Evolutionary conservation across 371 early-diverging fungal genomes (phyloP).

Genomic region (Mortierella sp.): DNA sequence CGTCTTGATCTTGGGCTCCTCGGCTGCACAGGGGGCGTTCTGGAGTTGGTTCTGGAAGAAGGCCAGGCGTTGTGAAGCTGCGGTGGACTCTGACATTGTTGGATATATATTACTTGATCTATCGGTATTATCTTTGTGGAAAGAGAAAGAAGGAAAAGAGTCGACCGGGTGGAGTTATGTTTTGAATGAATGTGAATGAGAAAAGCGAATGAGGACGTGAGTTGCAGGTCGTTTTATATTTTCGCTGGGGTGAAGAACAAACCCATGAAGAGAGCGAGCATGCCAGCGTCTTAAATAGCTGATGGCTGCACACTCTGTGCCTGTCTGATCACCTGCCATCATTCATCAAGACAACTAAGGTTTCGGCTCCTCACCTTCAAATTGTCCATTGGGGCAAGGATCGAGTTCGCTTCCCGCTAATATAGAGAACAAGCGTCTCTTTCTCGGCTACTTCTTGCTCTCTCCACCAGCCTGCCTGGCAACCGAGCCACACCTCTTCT

Average conservation of each 20-base stretch:
- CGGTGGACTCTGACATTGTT: slow-evolving; percentile 35
- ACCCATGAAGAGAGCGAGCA: too few relatives aligned
- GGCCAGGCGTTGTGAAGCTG: slow-evolving; percentile 37
- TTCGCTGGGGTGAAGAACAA: slow-evolving; percentile 4
- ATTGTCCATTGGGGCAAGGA: neutral
- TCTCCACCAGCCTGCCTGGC: neutral
- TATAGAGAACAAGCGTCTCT: neutral
- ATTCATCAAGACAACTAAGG: neutral
- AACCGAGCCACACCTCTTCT: neutral
- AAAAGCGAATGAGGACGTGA: neutral
- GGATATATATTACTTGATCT: neutral
- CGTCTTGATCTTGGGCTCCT: slow-evolving; percentile 47
- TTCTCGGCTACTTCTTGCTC: neutral
- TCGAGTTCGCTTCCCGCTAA: slow-evolving; percentile 5
- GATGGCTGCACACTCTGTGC: neutral
- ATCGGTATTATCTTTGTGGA: neutral
- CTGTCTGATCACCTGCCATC: neutral
- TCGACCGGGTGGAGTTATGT: neutral
- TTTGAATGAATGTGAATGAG: neutral
- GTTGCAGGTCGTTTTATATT: neutral
- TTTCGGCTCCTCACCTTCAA: neutral
- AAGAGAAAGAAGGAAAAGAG: neutral
- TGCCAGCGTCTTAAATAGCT: neutral
- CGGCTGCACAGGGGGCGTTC: slow-evolving; percentile 42
- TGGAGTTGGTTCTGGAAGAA: slow-evolving; percentile 45